These are phyloP conservation scores for Phymatotrichopsis omnivora DNA, from an alignment of 2,329 filamentous ascomycete species.

Conservation along the genomic window DNA sequence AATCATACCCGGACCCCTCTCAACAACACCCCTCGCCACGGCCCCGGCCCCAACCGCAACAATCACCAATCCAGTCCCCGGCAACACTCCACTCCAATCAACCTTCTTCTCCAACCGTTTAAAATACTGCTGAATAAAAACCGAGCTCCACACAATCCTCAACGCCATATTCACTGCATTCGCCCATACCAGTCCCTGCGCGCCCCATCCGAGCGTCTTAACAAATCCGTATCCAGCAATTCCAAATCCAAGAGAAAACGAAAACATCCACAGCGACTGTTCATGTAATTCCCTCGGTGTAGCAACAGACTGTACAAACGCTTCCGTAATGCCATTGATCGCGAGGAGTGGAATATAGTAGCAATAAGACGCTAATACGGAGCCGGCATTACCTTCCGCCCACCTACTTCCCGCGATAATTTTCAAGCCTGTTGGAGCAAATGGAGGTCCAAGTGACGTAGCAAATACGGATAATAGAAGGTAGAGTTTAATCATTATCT, in stretches of 20 bases:
- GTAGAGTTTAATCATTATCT: constrained; percentile 61
- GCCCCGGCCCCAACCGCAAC: constrained; percentile 24
- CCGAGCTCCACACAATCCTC: constrained; percentile 68
- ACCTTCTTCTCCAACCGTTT: constrained; percentile 1
- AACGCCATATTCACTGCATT: constrained; percentile 86
- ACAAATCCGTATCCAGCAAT: constrained; percentile 65
- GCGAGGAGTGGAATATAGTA: constrained; percentile 90
- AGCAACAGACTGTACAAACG: constrained; percentile 83
- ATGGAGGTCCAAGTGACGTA: constrained; percentile 60
- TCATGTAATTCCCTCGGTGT: constrained; percentile 60
- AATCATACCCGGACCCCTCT: constrained; percentile 11
- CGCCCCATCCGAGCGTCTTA: constrained; percentile 57
- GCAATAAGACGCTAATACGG: constrained; percentile 69
- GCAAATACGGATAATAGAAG: constrained; percentile 60
- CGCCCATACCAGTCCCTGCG: constrained; percentile 69
- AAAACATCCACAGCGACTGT: constrained; percentile 76
- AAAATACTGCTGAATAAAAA: constrained; percentile 62
- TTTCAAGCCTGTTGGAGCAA: constrained; percentile 62
- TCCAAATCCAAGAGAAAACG: constrained; percentile 68
- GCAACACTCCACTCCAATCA: constrained; percentile 19
- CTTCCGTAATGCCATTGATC: constrained; percentile 82
- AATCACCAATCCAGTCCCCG: constrained; percentile 21
- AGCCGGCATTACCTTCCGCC: constrained; percentile 60
- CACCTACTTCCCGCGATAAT: constrained; percentile 69
- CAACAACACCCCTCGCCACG: constrained; percentile 24